Base-by-base conservation (phyloP, 169 alveolate genomes). In the Plasmodium knowlesi region DNA sequence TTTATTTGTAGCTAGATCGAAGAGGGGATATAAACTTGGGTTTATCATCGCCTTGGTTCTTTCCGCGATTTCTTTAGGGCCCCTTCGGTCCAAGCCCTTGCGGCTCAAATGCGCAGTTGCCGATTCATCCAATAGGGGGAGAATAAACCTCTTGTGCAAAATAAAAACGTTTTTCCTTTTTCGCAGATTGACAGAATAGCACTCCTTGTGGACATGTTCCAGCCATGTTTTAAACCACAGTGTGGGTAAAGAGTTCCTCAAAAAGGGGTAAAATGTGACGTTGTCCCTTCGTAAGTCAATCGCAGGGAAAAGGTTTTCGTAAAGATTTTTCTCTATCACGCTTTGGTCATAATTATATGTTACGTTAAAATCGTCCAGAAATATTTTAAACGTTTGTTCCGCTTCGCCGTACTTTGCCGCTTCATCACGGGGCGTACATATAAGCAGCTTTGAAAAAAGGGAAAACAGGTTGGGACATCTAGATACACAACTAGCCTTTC, bases 261-360 rank as follows among this genome's bases (percentile, higher is more conserved):
- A 50, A 28, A 91, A 57, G 57, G 82, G 82, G 76, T 81, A 72
- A 72, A 91, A 82, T 8, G 72, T 91, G 37, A 91, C 37, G n/a
- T 30, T 32, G 39, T 37, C 73, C 28, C 61, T 80, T 10, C 37
- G 34, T 43, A 57, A 5, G 57, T 82, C 73, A 81, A 91, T 43
- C 53, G 84, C 46, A 6, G 86, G 83, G 41, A 91, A 91, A 12
- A 91, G 22, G 41, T 82, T 30, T 25, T 81, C 95, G 83, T 91
- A 91, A 71, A 91, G 50, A 72, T 91, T 91, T 80, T 70, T 91
- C 78, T 91, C 92, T n/a, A 91, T 91, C 43, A 22, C 46, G 22
- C 67, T 39, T 30, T 10, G 22, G 82, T 74, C 92, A 82, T 82
- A 82, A 81, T 91, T 91, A 73, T 91, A 91, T 28, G 28, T 50